Conservation (phyloP, 2,329 filamentous ascomycete genomes). For the Aspergillus arachidicola region DNA sequence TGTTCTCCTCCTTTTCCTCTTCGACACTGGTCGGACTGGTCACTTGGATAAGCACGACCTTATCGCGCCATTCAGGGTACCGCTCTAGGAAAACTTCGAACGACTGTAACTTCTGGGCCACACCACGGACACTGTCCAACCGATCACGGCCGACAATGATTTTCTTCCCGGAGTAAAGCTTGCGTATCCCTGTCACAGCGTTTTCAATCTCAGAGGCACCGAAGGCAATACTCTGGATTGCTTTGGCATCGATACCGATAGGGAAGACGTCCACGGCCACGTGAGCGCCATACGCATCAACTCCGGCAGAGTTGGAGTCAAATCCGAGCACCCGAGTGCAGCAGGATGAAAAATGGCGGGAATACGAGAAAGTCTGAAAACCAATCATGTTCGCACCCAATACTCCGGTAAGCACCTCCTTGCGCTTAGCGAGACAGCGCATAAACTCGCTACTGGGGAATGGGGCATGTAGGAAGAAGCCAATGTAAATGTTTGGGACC, state of each 20-base stretch:
- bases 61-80: conserved; percentile 88
- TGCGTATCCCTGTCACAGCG: conserved; percentile 70
- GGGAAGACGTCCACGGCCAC: conserved; percentile 93
- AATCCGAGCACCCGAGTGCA: conserved; percentile 91
- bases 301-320: conserved; percentile 78
- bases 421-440: conserved; percentile 81
- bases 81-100: conserved; percentile 90
- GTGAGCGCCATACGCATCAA: conserved; percentile 85
- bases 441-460: conserved; percentile 97
- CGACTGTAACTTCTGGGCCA: conserved; percentile 92
- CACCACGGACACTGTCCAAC: conserved; percentile 88
- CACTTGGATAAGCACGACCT: conserved; percentile 92
- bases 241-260: conserved; percentile 87
- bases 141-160: conserved; percentile 93
- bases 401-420: conserved; percentile 87
- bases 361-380: conserved; percentile 95
- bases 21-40: conserved; percentile 84
- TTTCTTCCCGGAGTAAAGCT: conserved; percentile 84
- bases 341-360: conserved; percentile 90
- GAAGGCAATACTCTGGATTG: conserved; percentile 76
- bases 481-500: conserved; percentile 86
- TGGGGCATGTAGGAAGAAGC: conserved; percentile 90
- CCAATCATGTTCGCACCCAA: conserved; percentile 90
- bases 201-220: conserved; percentile 69
- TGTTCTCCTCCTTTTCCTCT: conserved; percentile 77